Evolutionary conservation across 2,329 filamentous ascomycete species (phyloP), one percentile per base, ranked within the genome.

Genomic region (Cytospora paraplurivora): DNA sequence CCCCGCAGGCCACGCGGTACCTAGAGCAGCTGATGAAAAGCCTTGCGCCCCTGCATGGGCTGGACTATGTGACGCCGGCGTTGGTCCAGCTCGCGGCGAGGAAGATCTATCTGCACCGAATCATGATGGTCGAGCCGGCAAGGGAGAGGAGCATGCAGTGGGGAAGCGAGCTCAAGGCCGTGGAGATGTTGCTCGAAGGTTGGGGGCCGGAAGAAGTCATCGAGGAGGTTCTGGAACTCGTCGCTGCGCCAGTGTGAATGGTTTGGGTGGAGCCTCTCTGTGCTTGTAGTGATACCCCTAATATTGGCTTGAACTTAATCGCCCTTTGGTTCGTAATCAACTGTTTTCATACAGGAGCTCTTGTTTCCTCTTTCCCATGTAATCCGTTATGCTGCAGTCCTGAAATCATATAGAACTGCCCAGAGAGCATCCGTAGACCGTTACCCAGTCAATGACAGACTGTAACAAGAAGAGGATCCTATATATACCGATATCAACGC

Each of bases 111-210:
- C 82, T 90, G 19, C 95, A 99, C 77, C 88, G 93, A 10, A 87
- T 99, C 37, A 76, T 85, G 15, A 83, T 97, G 62, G 86, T 89
- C 0, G 76, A 78, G 1, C 83, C 91, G 1, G 83, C 86, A 66
- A 85, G 87, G 63, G 95, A 98, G 77, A 83, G 93, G 55, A 97
- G 93, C 73, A 84, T 97, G 79, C 92, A 97, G 74, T 99, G 96
- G 87, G 95, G 95, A 0, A 97, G 94, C 74, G 87, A 90, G 59
- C 69, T 89, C 0, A 81, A 83, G 35, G 90, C 90, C 4, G 85
- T 97, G 1, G 81, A 84, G 67, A 81, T 83, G 17, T 69, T 93
- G 56, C 76, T 97, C 2, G 85, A 89, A 37, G 84, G 79, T 7
- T 73, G 88, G 11, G 82, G 82, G 0, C 80, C 85, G 0, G 86